A percentile compares a stretch with the other conserved stretches of the same genome.
These are phyloP conservation scores for Teratosphaeria epicoccoides DNA, from an alignment of 2,329 filamentous ascomycete genomes.

Conservation along the genomic window DNA sequence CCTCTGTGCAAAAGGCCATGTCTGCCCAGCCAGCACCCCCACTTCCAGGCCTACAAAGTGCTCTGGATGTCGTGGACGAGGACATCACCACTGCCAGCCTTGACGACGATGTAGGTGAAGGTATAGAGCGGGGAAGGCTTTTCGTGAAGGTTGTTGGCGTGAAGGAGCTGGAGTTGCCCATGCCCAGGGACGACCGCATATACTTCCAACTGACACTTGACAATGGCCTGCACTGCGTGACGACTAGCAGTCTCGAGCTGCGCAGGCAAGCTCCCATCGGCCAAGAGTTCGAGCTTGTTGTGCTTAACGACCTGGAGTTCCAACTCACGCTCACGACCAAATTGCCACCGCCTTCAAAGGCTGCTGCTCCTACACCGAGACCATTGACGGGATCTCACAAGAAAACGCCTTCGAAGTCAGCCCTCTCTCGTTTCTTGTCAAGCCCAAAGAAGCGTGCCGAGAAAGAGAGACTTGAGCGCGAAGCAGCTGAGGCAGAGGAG, in stretches of 20 bases:
- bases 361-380: conserved; percentile 32
- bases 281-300: conserved; percentile 95
- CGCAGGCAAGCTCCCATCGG: conserved; percentile 88
- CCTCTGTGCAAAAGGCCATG: conserved; percentile 33
- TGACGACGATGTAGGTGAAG: conserved; percentile 53
- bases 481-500: conserved; percentile 60
- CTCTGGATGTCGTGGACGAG: conserved; percentile 56
- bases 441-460: conserved; percentile 97
- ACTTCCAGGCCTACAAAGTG: conserved; percentile 73
- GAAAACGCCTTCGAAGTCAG: conserved; percentile 21
- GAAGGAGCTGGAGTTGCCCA: conserved; percentile 83
- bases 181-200: conserved; percentile 80
- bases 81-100: conserved; percentile 46
- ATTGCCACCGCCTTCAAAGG: conserved; percentile 46
- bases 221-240: conserved; percentile 95
- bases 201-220: conserved; percentile 97
- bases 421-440: conserved; percentile 84
- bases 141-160: conserved; percentile 99
- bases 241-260: conserved; percentile 88
- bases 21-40: conserved; percentile 59
- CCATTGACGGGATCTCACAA: conserved; percentile 55
- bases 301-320: conserved; percentile 96
- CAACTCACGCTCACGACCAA: conserved; percentile 95
- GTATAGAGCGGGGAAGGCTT: conserved; percentile 74
- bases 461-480: conserved; percentile 70